Evolutionary conservation across 352 stramenopile species (phyloP).

Genomic region (Elongisporangium undulatum): DNA sequence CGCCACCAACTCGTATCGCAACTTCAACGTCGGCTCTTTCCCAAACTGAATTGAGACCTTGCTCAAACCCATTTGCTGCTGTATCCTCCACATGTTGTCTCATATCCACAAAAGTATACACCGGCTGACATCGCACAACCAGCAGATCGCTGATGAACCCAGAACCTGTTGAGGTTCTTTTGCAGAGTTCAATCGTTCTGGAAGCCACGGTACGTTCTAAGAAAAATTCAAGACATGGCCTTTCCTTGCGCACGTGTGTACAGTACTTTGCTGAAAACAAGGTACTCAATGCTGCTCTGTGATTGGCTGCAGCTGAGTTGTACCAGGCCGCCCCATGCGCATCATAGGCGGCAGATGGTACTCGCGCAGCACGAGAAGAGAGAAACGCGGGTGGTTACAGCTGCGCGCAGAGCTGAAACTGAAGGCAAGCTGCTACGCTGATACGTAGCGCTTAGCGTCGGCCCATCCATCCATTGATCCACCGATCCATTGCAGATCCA

Average conservation of each 20-base stretch:
- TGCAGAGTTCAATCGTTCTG: neutral
- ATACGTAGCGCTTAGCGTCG: neutral
- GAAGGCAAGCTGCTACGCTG: neutral
- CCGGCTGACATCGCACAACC: neutral
- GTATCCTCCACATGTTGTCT: neutral
- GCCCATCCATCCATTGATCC: neutral
- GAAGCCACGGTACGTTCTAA: neutral
- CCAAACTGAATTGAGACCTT: neutral
- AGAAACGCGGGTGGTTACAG: neutral
- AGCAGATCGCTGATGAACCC: neutral
- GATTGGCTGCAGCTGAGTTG: neutral
- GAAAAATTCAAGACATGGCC: neutral
- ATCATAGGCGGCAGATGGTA: neutral
- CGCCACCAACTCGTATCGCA: neutral
- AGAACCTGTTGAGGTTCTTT: neutral
- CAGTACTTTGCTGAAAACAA: neutral
- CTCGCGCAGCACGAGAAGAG: neutral
- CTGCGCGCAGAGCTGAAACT: constrained; percentile 1
- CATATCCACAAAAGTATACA: neutral
- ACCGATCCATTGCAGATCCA: neutral
- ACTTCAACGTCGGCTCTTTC: neutral
- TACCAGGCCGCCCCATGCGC: neutral
- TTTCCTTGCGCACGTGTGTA: neutral
- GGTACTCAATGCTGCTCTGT: neutral
- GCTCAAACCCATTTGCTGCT: no score